These are phyloP conservation scores for Tetrapisispora iriomotensis DNA, from an alignment of 805 yeast species.

Conservation along the genomic window DNA sequence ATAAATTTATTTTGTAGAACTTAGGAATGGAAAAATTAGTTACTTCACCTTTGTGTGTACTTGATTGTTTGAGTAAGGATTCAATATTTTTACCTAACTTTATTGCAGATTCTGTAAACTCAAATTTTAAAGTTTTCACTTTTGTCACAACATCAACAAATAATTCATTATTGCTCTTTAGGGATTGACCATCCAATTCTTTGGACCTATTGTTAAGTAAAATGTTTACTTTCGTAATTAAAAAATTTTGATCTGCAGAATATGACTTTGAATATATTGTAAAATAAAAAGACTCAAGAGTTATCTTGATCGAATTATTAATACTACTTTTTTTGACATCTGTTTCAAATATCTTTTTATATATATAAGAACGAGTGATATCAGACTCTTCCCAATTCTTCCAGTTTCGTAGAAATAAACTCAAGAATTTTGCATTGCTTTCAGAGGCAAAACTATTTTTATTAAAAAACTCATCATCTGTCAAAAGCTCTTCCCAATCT, in stretches of 20 bases:
- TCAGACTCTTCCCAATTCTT: conserved; percentile 83
- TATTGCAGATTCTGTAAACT: conserved; percentile 11
- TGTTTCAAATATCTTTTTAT: conserved; percentile 39
- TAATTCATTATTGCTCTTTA: conserved; percentile 9
- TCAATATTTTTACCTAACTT: conserved; percentile 12
- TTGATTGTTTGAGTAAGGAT: not conserved
- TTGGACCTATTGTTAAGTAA: conserved; percentile 12
- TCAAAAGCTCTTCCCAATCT: conserved; percentile 33
- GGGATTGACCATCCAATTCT: not conserved
- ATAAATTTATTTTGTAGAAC: conserved; percentile 12
- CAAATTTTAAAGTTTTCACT: conserved; percentile 20
- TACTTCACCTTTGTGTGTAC: not conserved
- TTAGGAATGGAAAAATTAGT: not conserved
- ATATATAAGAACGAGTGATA: conserved; percentile 46
- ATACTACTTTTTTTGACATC: conserved; percentile 7
- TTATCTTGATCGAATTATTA: conserved; percentile 11
- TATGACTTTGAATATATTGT: conserved; percentile 19
- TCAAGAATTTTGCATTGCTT: conserved; percentile 44
- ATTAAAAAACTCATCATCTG: conserved; percentile 1
- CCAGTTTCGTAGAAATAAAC: conserved; percentile 64
- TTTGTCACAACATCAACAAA: conserved; percentile 16
- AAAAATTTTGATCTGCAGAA: conserved; percentile 19
- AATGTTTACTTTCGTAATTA: conserved; percentile 15
- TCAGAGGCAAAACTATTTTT: conserved; percentile 37
- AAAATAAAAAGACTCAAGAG: conserved; percentile 16